Base-by-base conservation (phyloP, 257 asterid genomes). In the Linderniella brevidens region DNA sequence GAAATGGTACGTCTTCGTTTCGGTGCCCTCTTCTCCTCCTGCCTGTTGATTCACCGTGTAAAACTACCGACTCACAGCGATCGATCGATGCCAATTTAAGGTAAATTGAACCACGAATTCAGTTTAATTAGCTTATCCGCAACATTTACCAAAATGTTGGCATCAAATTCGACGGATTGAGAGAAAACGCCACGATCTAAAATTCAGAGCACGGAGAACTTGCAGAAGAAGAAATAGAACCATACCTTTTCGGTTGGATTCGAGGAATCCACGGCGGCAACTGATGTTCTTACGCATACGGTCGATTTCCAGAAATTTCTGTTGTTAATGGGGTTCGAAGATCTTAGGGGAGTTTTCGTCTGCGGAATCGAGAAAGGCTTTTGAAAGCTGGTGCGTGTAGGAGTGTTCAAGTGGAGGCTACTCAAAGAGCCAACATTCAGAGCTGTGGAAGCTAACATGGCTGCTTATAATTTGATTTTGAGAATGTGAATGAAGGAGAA, bases 241-340 rank as follows among this genome's bases (percentile, higher is more conserved):
- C 55, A 9, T 4, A 82, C 95, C 95, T 73, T 78, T 54, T 51
- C 71, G 13, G 70, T 52, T 59, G 78, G 81, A 54, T 55, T 72
- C 29, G 93, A 74, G 47, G 93, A 78, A 55, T 74, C 90, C 35
- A 78, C 80, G 17, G 97, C 84, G 11, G 92, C 78, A 11, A 72
- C 92, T 6, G 82, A 68, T 12, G 72, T 78, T 58, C 46, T 77
- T 0, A 78, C 58, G 0, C 73, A 40, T 40, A 61, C 58, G 25
- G 54, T 67, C 35, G 63, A 53, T 58, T 69, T 69, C n/a, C n/a
- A n/a, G 73, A 62, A 58, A 63, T 58, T 40, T 58, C 44, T 46
- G 56, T 40, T 36, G 29, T 38, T 43, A 51, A 37, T 37, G 52
- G 65, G 65, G 50, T 59, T 76, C 7, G 64, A 55, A 8, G 83